Conservation (phyloP, 257 asterid species). For the Penstemon davidsonii region DNA sequence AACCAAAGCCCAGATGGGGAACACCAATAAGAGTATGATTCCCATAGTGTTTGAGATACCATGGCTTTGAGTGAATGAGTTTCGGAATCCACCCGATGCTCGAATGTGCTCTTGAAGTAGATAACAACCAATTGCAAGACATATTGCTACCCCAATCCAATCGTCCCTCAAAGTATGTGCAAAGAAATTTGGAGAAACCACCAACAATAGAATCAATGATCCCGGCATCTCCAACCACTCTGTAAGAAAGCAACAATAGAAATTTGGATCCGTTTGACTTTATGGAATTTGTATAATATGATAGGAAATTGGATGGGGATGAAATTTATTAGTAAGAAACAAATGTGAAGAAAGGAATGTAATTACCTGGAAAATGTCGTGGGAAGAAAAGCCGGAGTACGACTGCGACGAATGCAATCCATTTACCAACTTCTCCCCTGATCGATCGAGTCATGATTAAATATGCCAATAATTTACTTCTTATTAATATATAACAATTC, state of each 20-base stretch:
- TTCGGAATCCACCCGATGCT: slow-evolving; percentile 87
- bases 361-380: slow-evolving; percentile 82
- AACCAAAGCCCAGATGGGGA: slow-evolving; percentile 77
- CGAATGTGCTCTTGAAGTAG: slow-evolving; percentile 86
- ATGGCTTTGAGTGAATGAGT: slow-evolving; percentile 76
- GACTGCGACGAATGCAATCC: slow-evolving; percentile 85
- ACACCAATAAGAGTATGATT: slow-evolving; percentile 65
- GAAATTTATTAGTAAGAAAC: too few species aligned
- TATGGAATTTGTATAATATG: too few species aligned
- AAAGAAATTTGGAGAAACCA: slow-evolving; percentile 78
- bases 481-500: not conserved
- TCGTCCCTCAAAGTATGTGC: slow-evolving; percentile 53
- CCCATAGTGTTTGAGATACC: slow-evolving; percentile 91
- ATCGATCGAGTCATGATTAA: not conserved
- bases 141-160: slow-evolving; percentile 64
- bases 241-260: slow-evolving; percentile 22
- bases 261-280: too few species aligned
- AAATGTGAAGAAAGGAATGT: not conserved
- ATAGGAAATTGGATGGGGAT: too few species aligned
- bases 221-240: slow-evolving; percentile 98
- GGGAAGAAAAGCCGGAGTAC: slow-evolving; percentile 93
- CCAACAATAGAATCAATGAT: slow-evolving; percentile 77
- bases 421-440: slow-evolving; percentile 90
- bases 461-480: not conserved
- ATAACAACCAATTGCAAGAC: slow-evolving; percentile 75